Percentiles rank a stretch among this genome's conserved stretches.
These are phyloP conservation scores for Tolypocladium album DNA, from an alignment of 2,329 filamentous ascomycete genomes.

Conservation along the genomic window DNA sequence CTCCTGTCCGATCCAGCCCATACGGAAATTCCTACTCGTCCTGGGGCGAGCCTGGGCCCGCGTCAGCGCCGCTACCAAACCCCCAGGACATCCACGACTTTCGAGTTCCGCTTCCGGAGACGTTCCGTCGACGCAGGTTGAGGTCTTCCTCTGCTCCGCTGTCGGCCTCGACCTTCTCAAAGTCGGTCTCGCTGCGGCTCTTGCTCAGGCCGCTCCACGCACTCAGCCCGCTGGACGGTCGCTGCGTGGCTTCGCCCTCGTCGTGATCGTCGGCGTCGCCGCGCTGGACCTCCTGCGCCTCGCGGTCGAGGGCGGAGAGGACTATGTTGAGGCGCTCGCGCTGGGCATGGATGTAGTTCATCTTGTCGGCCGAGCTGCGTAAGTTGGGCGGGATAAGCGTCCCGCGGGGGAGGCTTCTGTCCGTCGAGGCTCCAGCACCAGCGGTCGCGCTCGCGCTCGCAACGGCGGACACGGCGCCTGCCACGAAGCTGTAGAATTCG, in stretches of 20 bases:
- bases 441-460: constrained; percentile 30
- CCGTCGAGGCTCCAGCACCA: constrained; percentile 1
- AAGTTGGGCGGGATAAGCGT: constrained; percentile 63
- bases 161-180: constrained; percentile 78
- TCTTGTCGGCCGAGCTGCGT: constrained; percentile 52
- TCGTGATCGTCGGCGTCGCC: constrained; percentile 18
- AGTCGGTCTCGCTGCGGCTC: constrained; percentile 78
- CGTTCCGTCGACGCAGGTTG: constrained; percentile 20
- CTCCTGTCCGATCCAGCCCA: constrained; percentile 13
- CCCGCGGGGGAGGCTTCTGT: constrained; percentile 26
- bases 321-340: constrained; percentile 66
- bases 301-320: constrained; percentile 67
- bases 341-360: constrained; percentile 67
- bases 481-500: constrained; percentile 71
- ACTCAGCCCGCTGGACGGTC: constrained; percentile 37
- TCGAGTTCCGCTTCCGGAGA: constrained; percentile 9
- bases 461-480: constrained; percentile 59
- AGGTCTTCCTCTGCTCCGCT: constrained; percentile 47
- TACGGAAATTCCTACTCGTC: constrained; percentile 20
- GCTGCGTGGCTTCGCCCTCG: constrained; percentile 24
- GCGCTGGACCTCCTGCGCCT: constrained; percentile 53
- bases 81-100: constrained; percentile 39
- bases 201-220: constrained; percentile 54
- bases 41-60: constrained; percentile 26
- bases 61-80: constrained; percentile 22